Percentiles rank a stretch among this genome's conserved stretches.
phyloP scores from a whole-genome alignment of 495 filamentous ascomycete species.

The Neurospora sp. region DNA sequence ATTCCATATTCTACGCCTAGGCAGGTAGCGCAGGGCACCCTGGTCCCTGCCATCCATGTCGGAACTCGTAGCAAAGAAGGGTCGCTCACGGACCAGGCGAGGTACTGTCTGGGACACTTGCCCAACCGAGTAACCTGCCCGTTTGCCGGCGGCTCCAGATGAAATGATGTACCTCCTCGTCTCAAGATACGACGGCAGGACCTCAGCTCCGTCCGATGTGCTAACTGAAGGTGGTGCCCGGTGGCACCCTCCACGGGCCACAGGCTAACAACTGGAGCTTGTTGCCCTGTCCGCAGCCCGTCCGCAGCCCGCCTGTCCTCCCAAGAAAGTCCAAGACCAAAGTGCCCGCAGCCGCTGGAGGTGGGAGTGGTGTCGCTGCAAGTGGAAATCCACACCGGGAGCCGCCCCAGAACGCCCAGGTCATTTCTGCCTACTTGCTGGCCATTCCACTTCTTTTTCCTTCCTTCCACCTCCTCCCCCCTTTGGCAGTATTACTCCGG shows the following conservation, averaged over 20 bases:
- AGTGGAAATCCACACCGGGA: not conserved
- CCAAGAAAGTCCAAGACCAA: not conserved
- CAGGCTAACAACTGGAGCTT: not conserved
- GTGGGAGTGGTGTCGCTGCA: not conserved
- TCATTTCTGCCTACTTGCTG: not conserved
- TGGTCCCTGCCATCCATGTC: not conserved
- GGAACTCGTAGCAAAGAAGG: not conserved
- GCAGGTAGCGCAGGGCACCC: not conserved
- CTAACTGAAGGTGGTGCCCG: not conserved
- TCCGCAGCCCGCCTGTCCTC: not conserved
- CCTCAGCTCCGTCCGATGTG: not conserved
- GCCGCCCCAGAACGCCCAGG: not conserved
- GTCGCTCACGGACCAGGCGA: not conserved
- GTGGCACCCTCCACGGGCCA: not conserved
- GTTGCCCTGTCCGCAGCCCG: not conserved
- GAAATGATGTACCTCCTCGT: not conserved
- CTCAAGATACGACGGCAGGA: not conserved
- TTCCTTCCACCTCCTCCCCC: not conserved
- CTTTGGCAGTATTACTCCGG: not conserved
- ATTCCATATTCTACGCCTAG: not conserved
- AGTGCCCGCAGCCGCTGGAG: not conserved
- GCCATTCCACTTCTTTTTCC: not conserved
- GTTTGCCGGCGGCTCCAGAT: not conserved
- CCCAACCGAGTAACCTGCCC: not conserved
- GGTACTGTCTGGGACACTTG: not conserved